phyloP scores from a whole-genome alignment of 805 yeast species.

The Starmerella floricola region DNA sequence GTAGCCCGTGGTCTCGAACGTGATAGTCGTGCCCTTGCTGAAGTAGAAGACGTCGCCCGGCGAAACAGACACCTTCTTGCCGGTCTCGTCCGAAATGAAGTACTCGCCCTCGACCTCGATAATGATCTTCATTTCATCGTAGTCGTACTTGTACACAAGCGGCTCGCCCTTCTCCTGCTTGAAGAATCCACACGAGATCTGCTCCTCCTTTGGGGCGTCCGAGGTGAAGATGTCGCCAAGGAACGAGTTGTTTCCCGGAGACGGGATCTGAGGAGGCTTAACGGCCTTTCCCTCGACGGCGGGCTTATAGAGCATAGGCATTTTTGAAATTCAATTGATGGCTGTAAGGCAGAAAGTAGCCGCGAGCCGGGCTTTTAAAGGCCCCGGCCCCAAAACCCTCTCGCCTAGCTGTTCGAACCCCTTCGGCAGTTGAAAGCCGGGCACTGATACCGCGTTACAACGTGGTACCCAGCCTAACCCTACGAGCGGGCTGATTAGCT shows the following conservation, averaged over 20 bases:
- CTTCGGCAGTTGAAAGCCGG: no score
- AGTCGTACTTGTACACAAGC: slow-evolving; percentile 51
- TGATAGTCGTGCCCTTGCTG: slow-evolving; percentile 55
- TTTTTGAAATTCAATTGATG: slow-evolving; percentile 2
- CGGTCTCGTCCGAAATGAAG: slow-evolving; percentile 51
- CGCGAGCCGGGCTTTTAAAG: background rate
- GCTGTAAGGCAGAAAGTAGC: no score
- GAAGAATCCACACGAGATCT: slow-evolving; percentile 57
- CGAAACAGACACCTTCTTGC: slow-evolving; percentile 41
- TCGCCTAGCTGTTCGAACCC: no score
- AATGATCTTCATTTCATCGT: slow-evolving; percentile 60
- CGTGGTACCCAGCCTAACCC: no score
- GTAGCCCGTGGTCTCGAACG: slow-evolving; percentile 49
- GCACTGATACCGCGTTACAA: no score
- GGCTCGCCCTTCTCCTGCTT: slow-evolving; percentile 57
- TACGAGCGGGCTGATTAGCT: no score
- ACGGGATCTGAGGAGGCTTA: slow-evolving; percentile 46
- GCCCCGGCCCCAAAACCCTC: no score
- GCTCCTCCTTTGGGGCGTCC: slow-evolving; percentile 42
- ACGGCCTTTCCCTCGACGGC: slow-evolving; percentile 10
- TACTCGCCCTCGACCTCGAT: slow-evolving; percentile 48
- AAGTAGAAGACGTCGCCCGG: slow-evolving; percentile 62
- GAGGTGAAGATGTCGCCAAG: slow-evolving; percentile 54
- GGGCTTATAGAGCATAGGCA: slow-evolving; percentile 17
- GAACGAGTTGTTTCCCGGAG: slow-evolving; percentile 47